Conservation (phyloP, 2,329 filamentous ascomycete genomes). For the Teratosphaeria gauchensis region DNA sequence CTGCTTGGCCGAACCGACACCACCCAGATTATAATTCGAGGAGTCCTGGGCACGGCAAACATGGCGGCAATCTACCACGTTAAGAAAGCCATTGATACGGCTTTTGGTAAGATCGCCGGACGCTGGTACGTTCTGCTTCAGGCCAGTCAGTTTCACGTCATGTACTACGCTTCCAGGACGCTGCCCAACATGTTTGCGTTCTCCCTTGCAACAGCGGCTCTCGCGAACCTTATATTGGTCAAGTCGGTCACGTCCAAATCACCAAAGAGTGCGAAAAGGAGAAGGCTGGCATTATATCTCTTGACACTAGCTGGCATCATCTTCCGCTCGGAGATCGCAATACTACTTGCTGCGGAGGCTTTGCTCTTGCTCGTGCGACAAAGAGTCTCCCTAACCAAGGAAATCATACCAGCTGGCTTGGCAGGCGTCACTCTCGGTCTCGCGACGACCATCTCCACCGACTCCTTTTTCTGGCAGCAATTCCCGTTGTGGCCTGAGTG, state of each 20-base stretch:
- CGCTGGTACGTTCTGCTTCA: slow-evolving; percentile 75
- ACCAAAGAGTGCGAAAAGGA: slow-evolving; percentile 35
- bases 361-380: slow-evolving; percentile 52
- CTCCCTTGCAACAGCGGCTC: slow-evolving; percentile 61
- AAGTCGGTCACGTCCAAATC: slow-evolving; percentile 28
- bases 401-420: slow-evolving; percentile 57
- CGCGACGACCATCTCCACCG: slow-evolving; percentile 59
- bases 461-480: slow-evolving; percentile 87
- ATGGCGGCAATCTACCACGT: slow-evolving; percentile 58
- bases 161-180: slow-evolving; percentile 86
- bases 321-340: slow-evolving; percentile 81
- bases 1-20: slow-evolving; percentile 38
- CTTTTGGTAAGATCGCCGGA: slow-evolving; percentile 59
- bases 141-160: slow-evolving; percentile 78
- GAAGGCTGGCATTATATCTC: slow-evolving; percentile 59
- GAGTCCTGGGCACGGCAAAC: slow-evolving; percentile 69
- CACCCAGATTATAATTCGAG: slow-evolving; percentile 57
- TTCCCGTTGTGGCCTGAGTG: slow-evolving; percentile 79
- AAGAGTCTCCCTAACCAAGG: slow-evolving; percentile 42
- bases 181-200: slow-evolving; percentile 97
- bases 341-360: slow-evolving; percentile 63
- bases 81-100: slow-evolving; percentile 50
- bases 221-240: slow-evolving; percentile 43
- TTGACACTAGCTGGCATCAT: slow-evolving; percentile 72
- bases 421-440: slow-evolving; percentile 59